These are phyloP conservation scores for Scopulariopsis brevicaulis DNA, from an alignment of 2,329 filamentous ascomycete genomes.

Conservation along the genomic window DNA sequence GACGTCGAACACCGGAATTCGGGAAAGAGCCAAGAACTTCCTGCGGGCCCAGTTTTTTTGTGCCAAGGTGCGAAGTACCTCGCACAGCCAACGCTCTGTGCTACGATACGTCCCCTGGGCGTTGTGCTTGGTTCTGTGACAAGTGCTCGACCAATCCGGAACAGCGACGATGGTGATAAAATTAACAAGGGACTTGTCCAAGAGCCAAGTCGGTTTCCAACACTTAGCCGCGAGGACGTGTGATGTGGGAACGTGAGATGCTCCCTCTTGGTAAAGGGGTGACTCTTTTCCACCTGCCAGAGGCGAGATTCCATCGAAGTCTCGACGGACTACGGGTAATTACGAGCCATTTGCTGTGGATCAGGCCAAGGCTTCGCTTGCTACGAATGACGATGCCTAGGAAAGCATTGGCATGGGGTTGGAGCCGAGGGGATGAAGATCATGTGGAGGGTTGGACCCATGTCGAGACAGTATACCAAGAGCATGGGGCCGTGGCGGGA, in stretches of 20 bases:
- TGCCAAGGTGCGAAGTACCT: neutral
- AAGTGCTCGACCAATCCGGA: constrained; percentile 1
- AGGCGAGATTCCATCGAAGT: too few relatives aligned
- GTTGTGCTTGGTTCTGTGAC: constrained; percentile 2
- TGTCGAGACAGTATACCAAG: too few relatives aligned
- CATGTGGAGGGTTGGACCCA: too few relatives aligned
- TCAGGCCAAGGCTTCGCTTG: neutral
- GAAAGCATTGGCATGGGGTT: too few relatives aligned
- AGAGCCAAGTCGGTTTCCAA: neutral
- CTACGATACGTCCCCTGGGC: neutral
- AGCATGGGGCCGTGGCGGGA: too few relatives aligned
- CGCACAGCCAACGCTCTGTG: neutral
- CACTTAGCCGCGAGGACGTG: neutral
- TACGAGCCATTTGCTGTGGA: neutral
- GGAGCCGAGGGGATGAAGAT: too few relatives aligned
- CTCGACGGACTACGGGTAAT: neutral
- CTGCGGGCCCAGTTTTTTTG: neutral
- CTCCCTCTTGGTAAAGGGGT: neutral
- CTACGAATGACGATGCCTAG: too few relatives aligned
- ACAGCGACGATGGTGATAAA: neutral
- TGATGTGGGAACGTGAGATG: neutral
- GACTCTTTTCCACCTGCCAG: too few relatives aligned
- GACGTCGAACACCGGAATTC: neutral
- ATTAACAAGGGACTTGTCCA: constrained; percentile 1
- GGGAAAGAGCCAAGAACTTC: neutral